These are phyloP conservation scores for Pseudevernia furfuracea DNA, from an alignment of 495 filamentous ascomycete genomes.

Conservation along the genomic window DNA sequence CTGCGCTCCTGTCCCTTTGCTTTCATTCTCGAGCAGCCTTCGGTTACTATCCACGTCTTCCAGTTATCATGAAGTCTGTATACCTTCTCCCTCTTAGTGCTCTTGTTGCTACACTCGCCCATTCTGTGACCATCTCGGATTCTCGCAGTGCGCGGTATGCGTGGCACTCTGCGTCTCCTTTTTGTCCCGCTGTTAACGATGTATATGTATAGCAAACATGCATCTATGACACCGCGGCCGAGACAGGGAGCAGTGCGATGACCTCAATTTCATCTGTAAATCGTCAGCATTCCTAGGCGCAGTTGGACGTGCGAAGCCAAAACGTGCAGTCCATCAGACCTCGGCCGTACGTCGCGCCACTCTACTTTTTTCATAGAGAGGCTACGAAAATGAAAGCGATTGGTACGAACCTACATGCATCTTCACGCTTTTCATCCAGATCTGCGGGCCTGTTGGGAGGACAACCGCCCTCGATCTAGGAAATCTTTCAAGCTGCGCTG, in stretches of 20 bases:
- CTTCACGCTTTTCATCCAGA: neutral
- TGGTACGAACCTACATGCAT: neutral
- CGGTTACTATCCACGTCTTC: too few relatives aligned
- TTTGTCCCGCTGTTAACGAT: neutral
- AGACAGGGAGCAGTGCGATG: neutral
- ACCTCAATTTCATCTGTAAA: neutral
- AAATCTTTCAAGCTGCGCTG: neutral
- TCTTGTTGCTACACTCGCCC: neutral
- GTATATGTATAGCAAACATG: neutral
- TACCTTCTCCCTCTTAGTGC: neutral
- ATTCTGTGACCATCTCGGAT: neutral
- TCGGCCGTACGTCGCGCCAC: neutral
- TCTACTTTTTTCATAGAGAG: too few relatives aligned
- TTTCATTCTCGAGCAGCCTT: too few relatives aligned
- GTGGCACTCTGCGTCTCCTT: neutral
- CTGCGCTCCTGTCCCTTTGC: too few relatives aligned
- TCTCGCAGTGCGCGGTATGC: neutral
- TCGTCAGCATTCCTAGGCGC: neutral
- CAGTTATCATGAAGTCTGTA: neutral
- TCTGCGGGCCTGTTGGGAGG: slow-evolving; percentile 3
- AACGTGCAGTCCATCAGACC: neutral
- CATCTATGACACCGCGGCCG: neutral
- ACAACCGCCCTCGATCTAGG: neutral
- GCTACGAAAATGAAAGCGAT: too few relatives aligned
- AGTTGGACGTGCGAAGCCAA: neutral